Conservation (phyloP, 2,329 filamentous ascomycete species). For the Hypoxylon sp. region DNA sequence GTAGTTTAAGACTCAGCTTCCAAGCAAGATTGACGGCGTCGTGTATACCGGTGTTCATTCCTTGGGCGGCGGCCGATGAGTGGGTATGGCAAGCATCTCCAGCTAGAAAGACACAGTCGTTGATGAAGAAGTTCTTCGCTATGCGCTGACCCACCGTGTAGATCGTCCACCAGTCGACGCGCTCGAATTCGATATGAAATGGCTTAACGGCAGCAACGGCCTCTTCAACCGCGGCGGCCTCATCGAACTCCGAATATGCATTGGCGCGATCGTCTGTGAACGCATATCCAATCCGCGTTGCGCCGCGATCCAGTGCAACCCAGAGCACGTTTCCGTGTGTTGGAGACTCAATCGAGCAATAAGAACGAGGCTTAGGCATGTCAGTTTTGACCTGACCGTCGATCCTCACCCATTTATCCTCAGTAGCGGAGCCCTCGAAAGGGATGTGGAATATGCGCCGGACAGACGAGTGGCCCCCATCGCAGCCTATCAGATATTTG, state of each 20-base stretch:
- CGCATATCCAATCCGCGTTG: slow-evolving; percentile 66
- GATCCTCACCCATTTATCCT: slow-evolving; percentile 67
- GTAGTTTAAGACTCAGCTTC: slow-evolving; percentile 55
- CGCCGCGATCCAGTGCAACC: slow-evolving; percentile 65
- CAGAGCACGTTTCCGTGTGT: slow-evolving; percentile 68
- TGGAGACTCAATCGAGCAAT: slow-evolving; percentile 63
- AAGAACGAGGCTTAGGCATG: slow-evolving; percentile 61
- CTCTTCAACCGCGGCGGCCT: slow-evolving; percentile 67
- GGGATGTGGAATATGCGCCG: slow-evolving; percentile 60
- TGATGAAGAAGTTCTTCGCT: slow-evolving; percentile 68
- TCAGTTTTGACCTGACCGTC: slow-evolving; percentile 63
- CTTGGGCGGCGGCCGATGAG: slow-evolving; percentile 60
- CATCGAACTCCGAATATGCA: slow-evolving; percentile 52
- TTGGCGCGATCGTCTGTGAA: slow-evolving; percentile 58
- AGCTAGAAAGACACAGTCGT: slow-evolving; percentile 63
- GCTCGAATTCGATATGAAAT: slow-evolving; percentile 57
- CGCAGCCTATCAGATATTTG: slow-evolving; percentile 64
- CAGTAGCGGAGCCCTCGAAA: slow-evolving; percentile 62
- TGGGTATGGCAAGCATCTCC: slow-evolving; percentile 65
- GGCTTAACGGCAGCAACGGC: slow-evolving; percentile 59
- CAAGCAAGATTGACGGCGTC: slow-evolving; percentile 62
- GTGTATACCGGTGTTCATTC: slow-evolving; percentile 63
- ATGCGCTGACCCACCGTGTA: slow-evolving; percentile 66
- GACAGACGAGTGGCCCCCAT: slow-evolving; percentile 64
- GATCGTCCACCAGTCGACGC: slow-evolving; percentile 65